A percentile compares a stretch with the other conserved stretches of the same genome.
Conservation (phyloP, 2,329 filamentous ascomycete species). For the Paecilomyces sp. region DNA sequence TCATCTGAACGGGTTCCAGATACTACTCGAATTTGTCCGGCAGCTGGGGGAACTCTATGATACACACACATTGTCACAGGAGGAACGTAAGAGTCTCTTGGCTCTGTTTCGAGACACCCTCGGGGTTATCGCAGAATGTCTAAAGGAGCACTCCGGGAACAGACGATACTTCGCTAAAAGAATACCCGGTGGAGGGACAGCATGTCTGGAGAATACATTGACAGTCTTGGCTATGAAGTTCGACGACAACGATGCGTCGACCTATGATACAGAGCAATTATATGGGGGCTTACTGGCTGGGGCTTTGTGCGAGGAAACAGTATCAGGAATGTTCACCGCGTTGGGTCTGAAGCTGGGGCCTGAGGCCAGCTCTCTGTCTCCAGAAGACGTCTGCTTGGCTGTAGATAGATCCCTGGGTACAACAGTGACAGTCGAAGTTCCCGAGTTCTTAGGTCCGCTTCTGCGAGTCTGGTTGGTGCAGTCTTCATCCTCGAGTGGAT, state of each 20-base stretch:
- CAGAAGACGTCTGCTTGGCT: constrained; percentile 17
- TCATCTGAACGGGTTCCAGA: constrained; percentile 70
- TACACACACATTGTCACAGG: constrained; percentile 48
- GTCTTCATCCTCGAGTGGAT: constrained; percentile 47
- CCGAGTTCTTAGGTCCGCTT: constrained; percentile 31
- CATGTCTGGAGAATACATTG: constrained; percentile 63
- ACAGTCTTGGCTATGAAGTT: constrained; percentile 58
- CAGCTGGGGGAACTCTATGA: constrained; percentile 71
- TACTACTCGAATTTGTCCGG: constrained; percentile 61
- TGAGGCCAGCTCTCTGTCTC: constrained; percentile 6
- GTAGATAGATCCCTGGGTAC: constrained; percentile 31
- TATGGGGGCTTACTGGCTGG: constrained; percentile 80
- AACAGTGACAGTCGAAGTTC: constrained; percentile 36
- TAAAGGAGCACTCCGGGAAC: constrained; percentile 78
- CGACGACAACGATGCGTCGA: constrained; percentile 17
- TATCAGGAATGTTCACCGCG: constrained; percentile 58
- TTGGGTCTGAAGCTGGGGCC: constrained; percentile 22
- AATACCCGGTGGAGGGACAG: constrained; percentile 72
- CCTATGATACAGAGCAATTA: constrained; percentile 62
- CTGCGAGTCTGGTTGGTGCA: constrained; percentile 48
- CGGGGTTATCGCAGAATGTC: constrained; percentile 63
- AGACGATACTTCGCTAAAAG: constrained; percentile 74
- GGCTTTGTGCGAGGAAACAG: constrained; percentile 67
- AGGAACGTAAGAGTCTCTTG: constrained; percentile 61
- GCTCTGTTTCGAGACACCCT: constrained; percentile 52